Evolutionary conservation across 2,329 filamentous ascomycete species (phyloP).

Genomic region (Aspergillus ruber): DNA sequence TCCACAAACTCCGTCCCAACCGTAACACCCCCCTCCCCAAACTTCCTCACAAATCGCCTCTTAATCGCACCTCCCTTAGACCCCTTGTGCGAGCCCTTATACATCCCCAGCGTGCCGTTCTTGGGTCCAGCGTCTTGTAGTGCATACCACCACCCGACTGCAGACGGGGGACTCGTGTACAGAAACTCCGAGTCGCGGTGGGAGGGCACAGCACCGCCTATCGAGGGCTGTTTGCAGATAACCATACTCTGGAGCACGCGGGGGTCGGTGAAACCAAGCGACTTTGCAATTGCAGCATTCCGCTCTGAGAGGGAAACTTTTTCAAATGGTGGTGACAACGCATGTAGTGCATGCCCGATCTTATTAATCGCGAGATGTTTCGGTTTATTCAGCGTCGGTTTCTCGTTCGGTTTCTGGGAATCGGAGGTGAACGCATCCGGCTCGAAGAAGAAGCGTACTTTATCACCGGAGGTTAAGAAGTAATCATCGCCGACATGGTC

Average conservation of each 20-base stretch:
- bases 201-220: conserved; percentile 81
- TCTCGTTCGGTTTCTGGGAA: conserved; percentile 35
- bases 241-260: conserved; percentile 88
- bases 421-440: conserved; percentile 67
- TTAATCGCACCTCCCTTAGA: conserved; percentile 58
- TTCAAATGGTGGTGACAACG: conserved; percentile 61
- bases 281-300: conserved; percentile 60
- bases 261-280: conserved; percentile 69
- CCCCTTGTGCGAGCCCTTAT: conserved; percentile 64
- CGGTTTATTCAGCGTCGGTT: conserved; percentile 64
- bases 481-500: conserved; percentile 89
- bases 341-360: conserved; percentile 73
- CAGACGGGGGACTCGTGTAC: conserved; percentile 80
- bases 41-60: conserved; percentile 64
- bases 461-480: conserved; percentile 83
- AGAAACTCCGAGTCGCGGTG: conserved; percentile 92
- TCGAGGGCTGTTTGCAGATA: conserved; percentile 96
- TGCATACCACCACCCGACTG: conserved; percentile 96
- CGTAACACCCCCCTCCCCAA: conserved; percentile 24
- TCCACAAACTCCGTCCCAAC: conserved; percentile 62
- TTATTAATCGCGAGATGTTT: conserved; percentile 85
- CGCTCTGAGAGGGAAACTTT: conserved; percentile 38
- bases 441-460: conserved; percentile 95
- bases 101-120: conserved; percentile 86
- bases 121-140: conserved; percentile 80